Base-by-base conservation (phyloP, 2,329 filamentous ascomycete species). In the Dothistroma septosporum region DNA sequence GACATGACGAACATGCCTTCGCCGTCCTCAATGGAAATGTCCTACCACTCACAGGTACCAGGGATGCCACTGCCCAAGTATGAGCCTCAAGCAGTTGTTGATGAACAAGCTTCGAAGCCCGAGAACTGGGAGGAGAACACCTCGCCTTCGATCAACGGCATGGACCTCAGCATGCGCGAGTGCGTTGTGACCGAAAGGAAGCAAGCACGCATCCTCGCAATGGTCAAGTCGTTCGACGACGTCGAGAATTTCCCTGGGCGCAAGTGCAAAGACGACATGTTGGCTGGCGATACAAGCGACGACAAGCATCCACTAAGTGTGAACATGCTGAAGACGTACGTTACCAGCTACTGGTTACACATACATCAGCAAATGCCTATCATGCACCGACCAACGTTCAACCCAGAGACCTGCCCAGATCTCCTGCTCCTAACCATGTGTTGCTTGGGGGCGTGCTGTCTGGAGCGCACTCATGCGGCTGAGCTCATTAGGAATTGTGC, bases 301-400 rank as follows among this genome's bases (percentile, higher is more conserved):
- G 78, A 83, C 49, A 75, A 76, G 31, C 85, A 87, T 68, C 82
- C 86, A 5, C 79, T 97, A 63, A 96, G 93, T 74, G 82, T 92
- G 69, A 86, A 89, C 69, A 97, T 96, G 91, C 95, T 97, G 89
- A 91, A 97, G 76, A 88, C 87, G 2, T 97, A 97, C 71, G 92
- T 96, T 66, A 85, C 87, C 11, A 96, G 92, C 1, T 99, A 95
- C 75, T 99, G 94, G 94, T 83, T 89, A 57, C 89, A 97, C 74
- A 96, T 97, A 71, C 95, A 94, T 74, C 89, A 92, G 57, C 94
- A 97, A 74, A 82, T 97, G 64, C 94, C 94, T 1, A 96, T 99
- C 61, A 80, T 97, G 53, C 94, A 99, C 76, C 91, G 92, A 71
- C 92, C 94, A 4, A 97, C 93, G 0, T 99, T 97, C 75, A 89